Conservation (phyloP, 306 rosid genomes). For the Mucuna pruriens region DNA sequence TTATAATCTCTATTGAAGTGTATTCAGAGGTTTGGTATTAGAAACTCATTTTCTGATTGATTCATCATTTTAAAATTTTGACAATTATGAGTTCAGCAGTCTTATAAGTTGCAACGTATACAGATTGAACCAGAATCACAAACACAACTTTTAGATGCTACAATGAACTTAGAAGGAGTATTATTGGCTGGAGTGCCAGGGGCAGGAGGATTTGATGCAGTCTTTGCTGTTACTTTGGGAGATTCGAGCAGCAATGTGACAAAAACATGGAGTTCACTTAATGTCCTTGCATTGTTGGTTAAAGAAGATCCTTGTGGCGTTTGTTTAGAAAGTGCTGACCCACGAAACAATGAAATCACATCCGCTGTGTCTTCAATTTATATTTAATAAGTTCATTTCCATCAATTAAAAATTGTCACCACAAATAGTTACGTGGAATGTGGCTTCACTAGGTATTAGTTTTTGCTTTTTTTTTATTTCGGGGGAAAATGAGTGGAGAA, state of each 20-base stretch:
- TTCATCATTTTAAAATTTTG: conserved; percentile 7
- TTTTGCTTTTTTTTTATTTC: neutral
- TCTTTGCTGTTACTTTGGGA: conserved; percentile 86
- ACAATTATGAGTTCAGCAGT: neutral
- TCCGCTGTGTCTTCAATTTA: conserved; percentile 73
- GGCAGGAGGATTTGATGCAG: conserved; percentile 97
- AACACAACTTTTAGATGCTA: conserved; percentile 80
- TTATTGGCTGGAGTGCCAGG: conserved; percentile 98
- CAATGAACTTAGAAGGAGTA: conserved; percentile 93
- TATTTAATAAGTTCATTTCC: conserved; percentile 47
- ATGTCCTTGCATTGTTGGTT: conserved; percentile 88
- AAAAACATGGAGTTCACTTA: conserved; percentile 62
- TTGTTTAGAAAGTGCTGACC: conserved; percentile 79
- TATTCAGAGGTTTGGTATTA: conserved; percentile 7
- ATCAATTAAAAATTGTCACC: conserved; percentile 26
- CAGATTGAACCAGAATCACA: conserved; percentile 97
- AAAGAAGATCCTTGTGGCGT: conserved; percentile 94
- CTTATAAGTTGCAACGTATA: conserved; percentile 31
- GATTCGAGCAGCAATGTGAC: conserved; percentile 60
- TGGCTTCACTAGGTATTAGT: conserved; percentile 37
- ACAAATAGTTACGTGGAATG: conserved; percentile 20
- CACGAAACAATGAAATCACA: conserved; percentile 73
- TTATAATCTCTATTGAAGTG: conserved; percentile 18
- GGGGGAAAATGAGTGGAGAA: conserved; percentile 12
- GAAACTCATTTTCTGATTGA: conserved; percentile 24